phyloP scores from a whole-genome alignment of 164 flowering plant species.

The Protea cynaroides region DNA sequence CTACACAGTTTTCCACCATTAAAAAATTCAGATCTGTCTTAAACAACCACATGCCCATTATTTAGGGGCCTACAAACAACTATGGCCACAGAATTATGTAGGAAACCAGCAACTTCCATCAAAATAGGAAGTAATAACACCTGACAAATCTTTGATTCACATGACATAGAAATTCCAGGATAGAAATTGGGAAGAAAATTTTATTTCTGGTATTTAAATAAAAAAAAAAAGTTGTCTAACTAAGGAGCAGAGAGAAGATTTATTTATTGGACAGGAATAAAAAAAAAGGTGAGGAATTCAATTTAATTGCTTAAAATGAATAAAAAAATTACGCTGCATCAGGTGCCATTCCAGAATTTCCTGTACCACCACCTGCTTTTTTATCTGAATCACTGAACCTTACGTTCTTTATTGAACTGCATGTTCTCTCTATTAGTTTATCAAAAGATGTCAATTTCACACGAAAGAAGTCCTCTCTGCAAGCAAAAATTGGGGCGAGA shows the following conservation, averaged over 20 bases:
- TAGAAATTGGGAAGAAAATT: no score
- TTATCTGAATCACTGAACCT: constrained; percentile 79
- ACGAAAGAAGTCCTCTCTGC: constrained; percentile 73
- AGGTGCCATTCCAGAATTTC: constrained; percentile 83
- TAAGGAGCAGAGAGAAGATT: not conserved
- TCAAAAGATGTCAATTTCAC: constrained; percentile 87
- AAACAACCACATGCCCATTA: no score
- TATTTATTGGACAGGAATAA: not conserved
- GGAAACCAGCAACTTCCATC: no score
- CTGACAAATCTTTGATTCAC: no score
- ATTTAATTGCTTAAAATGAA: constrained; percentile 6
- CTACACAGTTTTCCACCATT: no score
- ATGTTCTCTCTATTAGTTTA: constrained; percentile 76
- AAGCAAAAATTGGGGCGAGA: constrained; percentile 81
- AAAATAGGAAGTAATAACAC: no score
- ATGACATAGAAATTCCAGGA: no score
- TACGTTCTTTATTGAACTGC: constrained; percentile 77
- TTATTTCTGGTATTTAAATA: no score
- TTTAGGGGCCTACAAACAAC: no score
- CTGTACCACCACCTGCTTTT: constrained; percentile 45
- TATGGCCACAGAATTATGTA: no score
- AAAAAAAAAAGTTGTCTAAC: no score
- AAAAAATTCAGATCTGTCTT: no score
- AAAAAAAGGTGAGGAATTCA: not conserved
- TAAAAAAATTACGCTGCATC: constrained; percentile 89